These are phyloP conservation scores for Fusarium sp. DNA, from an alignment of 2,329 filamentous ascomycete species.

Conservation along the genomic window DNA sequence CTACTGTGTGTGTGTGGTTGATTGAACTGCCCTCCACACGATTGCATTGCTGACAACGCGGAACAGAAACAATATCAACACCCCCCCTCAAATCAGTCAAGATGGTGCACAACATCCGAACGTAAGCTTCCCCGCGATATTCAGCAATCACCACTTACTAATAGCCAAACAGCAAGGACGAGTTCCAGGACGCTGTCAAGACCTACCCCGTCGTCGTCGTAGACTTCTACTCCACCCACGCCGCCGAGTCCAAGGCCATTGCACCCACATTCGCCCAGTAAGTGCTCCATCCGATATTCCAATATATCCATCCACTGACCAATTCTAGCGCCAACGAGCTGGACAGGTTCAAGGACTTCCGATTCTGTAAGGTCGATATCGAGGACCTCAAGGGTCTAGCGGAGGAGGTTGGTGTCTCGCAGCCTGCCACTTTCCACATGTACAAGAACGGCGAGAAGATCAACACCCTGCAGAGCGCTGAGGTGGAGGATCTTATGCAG, in stretches of 20 bases:
- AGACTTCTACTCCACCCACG: constrained; percentile 32
- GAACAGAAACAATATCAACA: not conserved
- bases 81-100: constrained; percentile 4
- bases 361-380: constrained; percentile 33
- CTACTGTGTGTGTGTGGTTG: not conserved
- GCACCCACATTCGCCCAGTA: constrained; percentile 32
- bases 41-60: not conserved
- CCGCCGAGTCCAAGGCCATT: constrained; percentile 24
- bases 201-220: constrained; percentile 26
- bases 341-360: constrained; percentile 36
- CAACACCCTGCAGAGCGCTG: constrained; percentile 15
- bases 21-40: not conserved
- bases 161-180: constrained; percentile 10
- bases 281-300: rapidly evolving
- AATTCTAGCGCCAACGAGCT: constrained; percentile 10
- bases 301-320: rapidly evolving
- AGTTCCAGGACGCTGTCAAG: constrained; percentile 28
- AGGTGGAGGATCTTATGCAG: constrained; percentile 20
- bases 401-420: constrained; percentile 14
- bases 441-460: constrained; percentile 32
- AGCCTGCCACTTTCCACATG: constrained; percentile 25
- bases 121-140: not conserved
- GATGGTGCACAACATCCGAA: constrained; percentile 37
- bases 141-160: not conserved
- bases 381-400: constrained; percentile 23